Evolutionary conservation across 371 early-diverging fungal genomes (phyloP).

Genomic region (Synchytrium microbalum): DNA sequence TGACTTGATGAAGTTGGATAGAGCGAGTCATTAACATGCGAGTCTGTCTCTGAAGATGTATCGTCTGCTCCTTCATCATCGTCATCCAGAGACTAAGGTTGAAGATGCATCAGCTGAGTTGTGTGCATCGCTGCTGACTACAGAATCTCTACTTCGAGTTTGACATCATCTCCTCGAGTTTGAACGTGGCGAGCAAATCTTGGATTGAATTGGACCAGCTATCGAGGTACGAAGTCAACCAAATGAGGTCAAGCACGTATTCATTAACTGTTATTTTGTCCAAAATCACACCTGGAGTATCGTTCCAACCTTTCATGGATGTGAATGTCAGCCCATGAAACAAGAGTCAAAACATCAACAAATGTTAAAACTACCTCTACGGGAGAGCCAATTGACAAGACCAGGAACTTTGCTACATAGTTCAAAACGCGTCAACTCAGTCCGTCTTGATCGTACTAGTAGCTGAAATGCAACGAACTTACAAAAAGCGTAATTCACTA

Average conservation of each 20-base stretch:
- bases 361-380: neutral
- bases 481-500: neutral
- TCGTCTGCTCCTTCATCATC: neutral
- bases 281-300: neutral
- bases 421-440: too few relatives aligned
- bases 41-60: neutral
- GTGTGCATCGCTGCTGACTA: too few relatives aligned
- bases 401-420: neutral
- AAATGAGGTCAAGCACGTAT: neutral
- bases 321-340: too few relatives aligned
- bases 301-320: neutral
- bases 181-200: neutral
- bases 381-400: neutral
- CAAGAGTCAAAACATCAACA: neutral
- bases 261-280: neutral
- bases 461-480: neutral
- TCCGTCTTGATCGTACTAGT: too few relatives aligned
- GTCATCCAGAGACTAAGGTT: neutral
- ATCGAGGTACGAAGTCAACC: neutral
- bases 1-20: too few relatives aligned
- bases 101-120: too few relatives aligned
- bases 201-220: neutral
- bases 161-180: too few relatives aligned
- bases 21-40: neutral
- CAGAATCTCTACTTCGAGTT: too few relatives aligned